These are phyloP conservation scores for Dendrobium officinale DNA, from an alignment of 106 monocot genomes.

Conservation along the genomic window DNA sequence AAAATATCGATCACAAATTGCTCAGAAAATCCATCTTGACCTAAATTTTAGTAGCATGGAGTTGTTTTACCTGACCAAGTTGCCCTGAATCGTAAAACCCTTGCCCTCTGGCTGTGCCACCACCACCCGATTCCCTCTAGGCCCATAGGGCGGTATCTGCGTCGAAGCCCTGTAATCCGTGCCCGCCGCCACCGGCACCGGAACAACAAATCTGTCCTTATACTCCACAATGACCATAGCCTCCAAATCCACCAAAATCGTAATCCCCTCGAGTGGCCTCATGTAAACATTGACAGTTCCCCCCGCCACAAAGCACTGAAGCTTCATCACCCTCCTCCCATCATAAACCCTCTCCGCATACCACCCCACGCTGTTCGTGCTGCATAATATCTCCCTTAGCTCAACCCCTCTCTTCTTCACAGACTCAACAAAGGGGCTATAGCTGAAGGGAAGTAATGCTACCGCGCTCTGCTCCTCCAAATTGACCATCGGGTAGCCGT, in stretches of 20 bases:
- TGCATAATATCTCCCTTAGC: conserved; percentile 37
- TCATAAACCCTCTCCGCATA: conserved; percentile 25
- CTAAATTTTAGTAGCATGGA: background rate
- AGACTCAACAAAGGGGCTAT: conserved; percentile 59
- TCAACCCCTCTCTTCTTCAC: conserved; percentile 33
- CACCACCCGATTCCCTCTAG: conserved; percentile 20
- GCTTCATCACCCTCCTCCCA: conserved; percentile 31
- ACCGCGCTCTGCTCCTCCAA: conserved; percentile 40
- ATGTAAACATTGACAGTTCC: conserved; percentile 46
- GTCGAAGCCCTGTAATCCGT: conserved; percentile 42
- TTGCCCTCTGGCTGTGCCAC: conserved; percentile 39
- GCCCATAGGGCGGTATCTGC: conserved; percentile 23
- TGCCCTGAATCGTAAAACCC: conserved; percentile 48
- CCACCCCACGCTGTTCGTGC: conserved; percentile 54
- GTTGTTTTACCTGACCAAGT: conserved; percentile 40
- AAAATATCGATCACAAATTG: background rate
- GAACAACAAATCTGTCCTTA: conserved; percentile 28
- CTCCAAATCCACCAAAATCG: conserved; percentile 55
- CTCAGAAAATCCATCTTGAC: background rate
- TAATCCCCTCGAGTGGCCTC: conserved; percentile 69
- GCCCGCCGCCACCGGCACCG: conserved; percentile 42
- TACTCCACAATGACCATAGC: conserved; percentile 42
- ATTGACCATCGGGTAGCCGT: conserved; percentile 42
- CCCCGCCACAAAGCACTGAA: conserved; percentile 39
- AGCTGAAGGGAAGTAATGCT: conserved; percentile 24